Percentiles rank a stretch among this genome's conserved stretches.
These are phyloP conservation scores for Pyrus pyrifolia DNA, from an alignment of 306 rosid genomes.

Conservation along the genomic window DNA sequence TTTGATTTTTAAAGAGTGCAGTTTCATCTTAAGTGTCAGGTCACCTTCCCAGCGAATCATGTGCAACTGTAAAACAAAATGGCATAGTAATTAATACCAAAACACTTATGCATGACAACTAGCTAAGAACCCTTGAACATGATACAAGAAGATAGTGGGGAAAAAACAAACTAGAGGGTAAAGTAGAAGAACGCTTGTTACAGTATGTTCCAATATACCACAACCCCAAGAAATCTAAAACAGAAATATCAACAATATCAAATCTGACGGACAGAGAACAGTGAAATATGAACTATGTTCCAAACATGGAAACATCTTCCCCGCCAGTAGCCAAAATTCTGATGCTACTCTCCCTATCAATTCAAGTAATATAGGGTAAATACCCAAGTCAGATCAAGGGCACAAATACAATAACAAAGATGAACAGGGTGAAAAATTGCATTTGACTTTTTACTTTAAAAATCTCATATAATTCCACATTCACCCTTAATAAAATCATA, in stretches of 20 bases:
- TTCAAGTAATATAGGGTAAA: neutral
- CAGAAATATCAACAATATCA: neutral
- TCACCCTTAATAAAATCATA: neutral
- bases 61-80: slow-evolving; percentile 54
- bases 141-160: neutral
- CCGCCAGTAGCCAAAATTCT: neutral
- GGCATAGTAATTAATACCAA: neutral
- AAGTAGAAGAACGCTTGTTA: neutral
- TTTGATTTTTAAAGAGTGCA: slow-evolving; percentile 80
- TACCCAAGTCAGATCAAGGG: neutral
- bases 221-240: neutral
- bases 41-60: slow-evolving; percentile 53
- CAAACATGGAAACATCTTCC: neutral
- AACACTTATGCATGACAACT: neutral
- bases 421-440: neutral
- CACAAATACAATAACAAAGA: neutral
- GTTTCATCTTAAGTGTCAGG: slow-evolving; percentile 62
- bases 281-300: neutral
- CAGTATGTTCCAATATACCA: neutral
- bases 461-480: neutral
- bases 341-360: neutral
- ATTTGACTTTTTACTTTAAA: neutral
- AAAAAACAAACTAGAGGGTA: neutral
- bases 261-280: neutral
- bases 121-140: neutral